Conservation (phyloP, 805 yeast genomes). For the Pichia cabralensis region DNA sequence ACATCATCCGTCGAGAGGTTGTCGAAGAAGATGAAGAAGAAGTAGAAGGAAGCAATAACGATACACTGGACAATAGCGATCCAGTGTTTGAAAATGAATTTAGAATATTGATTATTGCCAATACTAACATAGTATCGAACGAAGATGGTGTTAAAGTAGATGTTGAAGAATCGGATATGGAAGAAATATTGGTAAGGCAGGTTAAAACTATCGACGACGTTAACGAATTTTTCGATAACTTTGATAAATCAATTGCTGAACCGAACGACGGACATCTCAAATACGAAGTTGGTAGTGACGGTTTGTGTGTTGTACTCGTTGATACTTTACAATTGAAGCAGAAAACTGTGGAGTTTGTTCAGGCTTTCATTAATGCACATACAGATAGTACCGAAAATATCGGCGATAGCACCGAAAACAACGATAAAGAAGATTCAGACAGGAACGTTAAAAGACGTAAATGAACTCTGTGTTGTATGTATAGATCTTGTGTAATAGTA, state of each 20-base stretch:
- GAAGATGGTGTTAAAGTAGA: constrained; percentile 15
- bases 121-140: not conserved
- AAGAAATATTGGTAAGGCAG: constrained; percentile 29
- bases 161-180: constrained; percentile 30
- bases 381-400: not conserved
- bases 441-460: constrained; percentile 10
- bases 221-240: constrained; percentile 41
- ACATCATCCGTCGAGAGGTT: constrained; percentile 8
- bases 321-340: constrained; percentile 30
- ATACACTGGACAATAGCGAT: not conserved
- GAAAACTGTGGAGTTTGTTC: constrained; percentile 34
- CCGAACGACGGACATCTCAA: constrained; percentile 47
- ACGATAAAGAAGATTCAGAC: constrained; percentile 7
- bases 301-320: constrained; percentile 46
- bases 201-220: constrained; percentile 36
- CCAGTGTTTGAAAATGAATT: constrained; percentile 10
- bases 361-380: constrained; percentile 17
- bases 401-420: constrained; percentile 2
- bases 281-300: constrained; percentile 54
- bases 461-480: no score
- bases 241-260: constrained; percentile 40
- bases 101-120: constrained; percentile 9
- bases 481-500: no score
- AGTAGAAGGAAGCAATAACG: not conserved
- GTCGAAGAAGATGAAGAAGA: constrained; percentile 5